Conservation (phyloP, 2,329 filamentous ascomycete genomes). For the Trichophyton rubrum region DNA sequence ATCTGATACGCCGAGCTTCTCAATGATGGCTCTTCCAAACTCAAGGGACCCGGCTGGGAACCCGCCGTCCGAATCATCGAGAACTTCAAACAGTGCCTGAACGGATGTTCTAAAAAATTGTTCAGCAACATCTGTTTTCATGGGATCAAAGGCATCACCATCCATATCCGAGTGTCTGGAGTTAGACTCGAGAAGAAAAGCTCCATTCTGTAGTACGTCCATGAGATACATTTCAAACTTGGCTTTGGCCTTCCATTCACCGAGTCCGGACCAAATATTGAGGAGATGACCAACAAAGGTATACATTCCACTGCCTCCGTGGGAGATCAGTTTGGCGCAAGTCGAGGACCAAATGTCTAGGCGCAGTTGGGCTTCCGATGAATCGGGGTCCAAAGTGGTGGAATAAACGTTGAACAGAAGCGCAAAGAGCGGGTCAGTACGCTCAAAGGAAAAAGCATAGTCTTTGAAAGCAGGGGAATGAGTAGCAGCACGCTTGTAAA, state of each 20-base stretch:
- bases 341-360: constrained; percentile 80
- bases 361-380: constrained; percentile 64
- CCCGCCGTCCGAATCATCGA: constrained; percentile 76
- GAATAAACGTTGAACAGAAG: constrained; percentile 83
- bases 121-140: constrained; percentile 70
- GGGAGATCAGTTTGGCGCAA: constrained; percentile 68
- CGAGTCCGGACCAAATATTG: constrained; percentile 74
- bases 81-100: constrained; percentile 66
- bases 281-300: constrained; percentile 73
- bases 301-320: constrained; percentile 63
- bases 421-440: constrained; percentile 72
- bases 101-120: constrained; percentile 81
- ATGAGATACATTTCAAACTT: constrained; percentile 92
- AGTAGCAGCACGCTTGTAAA: constrained; percentile 36
- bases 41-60: constrained; percentile 77
- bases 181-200: constrained; percentile 78
- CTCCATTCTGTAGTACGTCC: constrained; percentile 84
- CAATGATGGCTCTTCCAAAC: constrained; percentile 70
- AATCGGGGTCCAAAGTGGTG: constrained; percentile 69
- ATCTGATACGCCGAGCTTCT: constrained; percentile 57
- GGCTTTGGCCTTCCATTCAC: constrained; percentile 77
- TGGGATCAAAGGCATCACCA: constrained; percentile 52
- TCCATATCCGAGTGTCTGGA: constrained; percentile 60
- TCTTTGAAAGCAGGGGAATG: constrained; percentile 56
- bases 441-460: constrained; percentile 73